Evolutionary conservation across 495 filamentous ascomycete genomes (phyloP).

Genomic region (Aspergillus kassunensis): DNA sequence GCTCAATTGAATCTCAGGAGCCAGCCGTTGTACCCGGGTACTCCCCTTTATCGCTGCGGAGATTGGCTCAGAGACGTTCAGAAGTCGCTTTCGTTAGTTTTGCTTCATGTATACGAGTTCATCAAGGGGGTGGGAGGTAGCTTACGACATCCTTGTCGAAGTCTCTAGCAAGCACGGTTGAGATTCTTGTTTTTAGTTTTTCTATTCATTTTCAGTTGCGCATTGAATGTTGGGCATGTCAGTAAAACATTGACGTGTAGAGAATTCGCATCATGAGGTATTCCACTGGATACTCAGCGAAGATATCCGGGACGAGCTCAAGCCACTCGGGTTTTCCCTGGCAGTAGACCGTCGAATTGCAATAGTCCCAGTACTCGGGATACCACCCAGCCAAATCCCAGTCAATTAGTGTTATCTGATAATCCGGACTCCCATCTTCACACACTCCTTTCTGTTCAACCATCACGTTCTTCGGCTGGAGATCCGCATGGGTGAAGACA

Average conservation of each 20-base stretch:
- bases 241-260: constrained; percentile 20
- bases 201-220: no score
- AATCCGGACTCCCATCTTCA: constrained; percentile 18
- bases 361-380: constrained; percentile 47
- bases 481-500: constrained; percentile 29
- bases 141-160: no score
- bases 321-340: constrained; percentile 19
- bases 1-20: no score
- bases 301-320: constrained; percentile 19
- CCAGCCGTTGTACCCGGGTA: no score
- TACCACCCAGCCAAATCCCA: constrained; percentile 50
- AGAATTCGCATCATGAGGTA: constrained; percentile 22
- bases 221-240: not conserved
- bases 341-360: constrained; percentile 24
- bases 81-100: no score
- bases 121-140: no score
- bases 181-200: no score
- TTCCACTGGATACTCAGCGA: constrained; percentile 15
- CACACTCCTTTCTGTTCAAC: constrained; percentile 11
- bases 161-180: no score
- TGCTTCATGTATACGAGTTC: no score
- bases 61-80: no score
- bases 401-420: constrained; percentile 39
- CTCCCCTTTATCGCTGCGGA: no score
- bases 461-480: constrained; percentile 33